These are phyloP conservation scores for Panicum hallii DNA, from an alignment of 202 grass and related monocot species.

Conservation along the genomic window DNA sequence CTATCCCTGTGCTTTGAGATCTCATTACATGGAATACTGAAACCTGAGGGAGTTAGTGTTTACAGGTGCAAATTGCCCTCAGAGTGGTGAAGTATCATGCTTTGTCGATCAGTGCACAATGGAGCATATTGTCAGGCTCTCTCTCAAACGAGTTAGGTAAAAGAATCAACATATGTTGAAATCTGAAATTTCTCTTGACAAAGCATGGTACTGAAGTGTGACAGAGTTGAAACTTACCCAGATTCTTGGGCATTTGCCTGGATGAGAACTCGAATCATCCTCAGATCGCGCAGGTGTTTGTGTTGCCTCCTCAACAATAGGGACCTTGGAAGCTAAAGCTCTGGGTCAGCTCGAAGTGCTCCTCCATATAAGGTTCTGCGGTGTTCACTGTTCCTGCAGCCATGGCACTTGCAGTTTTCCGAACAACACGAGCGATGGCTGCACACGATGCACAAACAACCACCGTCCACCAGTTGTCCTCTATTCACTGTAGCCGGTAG, in stretches of 20 bases:
- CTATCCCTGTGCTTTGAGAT: neutral
- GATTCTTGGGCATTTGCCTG: neutral
- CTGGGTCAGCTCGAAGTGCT: neutral
- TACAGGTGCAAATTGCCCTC: constrained; percentile 13
- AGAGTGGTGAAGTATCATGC: neutral
- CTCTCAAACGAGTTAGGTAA: neutral
- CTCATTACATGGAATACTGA: neutral
- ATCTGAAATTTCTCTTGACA: neutral
- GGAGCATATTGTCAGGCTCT: constrained; percentile 3
- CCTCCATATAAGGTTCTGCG: neutral
- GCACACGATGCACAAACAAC: too few relatives aligned
- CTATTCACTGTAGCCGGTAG: too few relatives aligned
- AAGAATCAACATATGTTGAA: too few relatives aligned
- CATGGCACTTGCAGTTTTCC: neutral
- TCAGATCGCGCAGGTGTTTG: neutral
- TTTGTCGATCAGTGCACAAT: constrained; percentile 1
- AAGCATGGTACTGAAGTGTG: neutral
- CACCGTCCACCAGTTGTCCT: too few relatives aligned
- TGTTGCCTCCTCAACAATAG: too few relatives aligned
- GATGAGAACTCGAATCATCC: neutral
- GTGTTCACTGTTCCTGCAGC: neutral
- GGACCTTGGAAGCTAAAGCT: too few relatives aligned
- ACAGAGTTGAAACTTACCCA: constrained; percentile 3
- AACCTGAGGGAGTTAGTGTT: neutral
- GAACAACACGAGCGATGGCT: neutral